Evolutionary conservation across 805 yeast genomes (phyloP), one percentile per base, ranked within the genome.

Genomic region (Deakozyma indianensis): DNA sequence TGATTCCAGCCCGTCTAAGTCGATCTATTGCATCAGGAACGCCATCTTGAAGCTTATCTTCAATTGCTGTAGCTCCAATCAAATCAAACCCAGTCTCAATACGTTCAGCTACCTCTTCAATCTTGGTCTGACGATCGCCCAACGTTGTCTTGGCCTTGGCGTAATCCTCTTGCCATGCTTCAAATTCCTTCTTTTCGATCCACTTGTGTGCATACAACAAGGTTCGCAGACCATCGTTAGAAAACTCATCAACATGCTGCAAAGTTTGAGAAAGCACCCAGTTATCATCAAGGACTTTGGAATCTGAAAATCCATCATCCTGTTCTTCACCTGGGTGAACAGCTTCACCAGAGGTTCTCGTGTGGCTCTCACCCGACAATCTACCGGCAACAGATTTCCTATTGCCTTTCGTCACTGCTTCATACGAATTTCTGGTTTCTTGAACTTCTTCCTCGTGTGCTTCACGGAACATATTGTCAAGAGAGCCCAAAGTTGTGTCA

Each of bases 21-120:
- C 86, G 87, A 48, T 86, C 96, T 51, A 92, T 88, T 0, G 97
- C 76, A 45, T 88, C 95, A 21, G 96, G 82, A 4, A 92, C 98
- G n/a, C 98, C 99, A 22, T 80, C 82, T 64, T 92, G 99, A 35
- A 92, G 69, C 58, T 90, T 92, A 59, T 92, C 99, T 59, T 92
- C 99, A 50, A 92, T 92, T 0, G 97, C 98, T 3, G 96, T 87
- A 2, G 95, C 96, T 3, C 98, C 99, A 5, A 80, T 60, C 4
- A 92, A 64, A 46, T 72, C 78, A 32, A 90, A 65, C n/a, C 72
- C 70, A 9, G 60, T 63, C 61, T 92, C 99, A 46, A 92, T 67
- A 43, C 68, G 59, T 42, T 73, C 82, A 20, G 96, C 97, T 2
- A 78, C 75, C 23, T 65, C 67, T 50, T 83, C 94, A 40, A 88